These are phyloP conservation scores for Phytophthora agathidicida DNA, from an alignment of 352 stramenopile species.

Conservation along the genomic window DNA sequence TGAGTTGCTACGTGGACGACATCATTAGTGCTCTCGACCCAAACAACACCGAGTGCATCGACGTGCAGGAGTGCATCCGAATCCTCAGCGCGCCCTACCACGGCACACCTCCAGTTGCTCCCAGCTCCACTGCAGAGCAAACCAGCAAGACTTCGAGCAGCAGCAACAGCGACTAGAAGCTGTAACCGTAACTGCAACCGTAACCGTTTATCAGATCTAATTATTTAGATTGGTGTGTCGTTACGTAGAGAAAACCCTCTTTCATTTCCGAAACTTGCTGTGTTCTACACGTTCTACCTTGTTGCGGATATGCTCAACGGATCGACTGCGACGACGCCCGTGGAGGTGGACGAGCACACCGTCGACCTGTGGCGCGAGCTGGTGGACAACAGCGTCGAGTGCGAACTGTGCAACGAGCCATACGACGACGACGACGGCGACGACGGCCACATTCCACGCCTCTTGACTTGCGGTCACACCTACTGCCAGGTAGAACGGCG, in stretches of 20 bases:
- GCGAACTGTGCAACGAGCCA: slow-evolving; percentile 86
- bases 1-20: slow-evolving; percentile 76
- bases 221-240: slow-evolving; percentile 23
- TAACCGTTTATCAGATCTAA: background rate
- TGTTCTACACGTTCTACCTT: slow-evolving; percentile 10
- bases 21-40: slow-evolving; percentile 69
- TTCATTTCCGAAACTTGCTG: slow-evolving; percentile 29
- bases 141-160: slow-evolving; percentile 1
- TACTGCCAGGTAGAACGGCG: slow-evolving; percentile 73
- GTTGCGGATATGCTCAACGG: slow-evolving; percentile 14
- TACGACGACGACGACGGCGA: slow-evolving; percentile 73
- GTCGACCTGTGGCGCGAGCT: slow-evolving; percentile 72
- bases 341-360: slow-evolving; percentile 56
- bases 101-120: slow-evolving; percentile 7
- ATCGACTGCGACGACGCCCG: slow-evolving; percentile 7
- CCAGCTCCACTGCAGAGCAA: slow-evolving; percentile 1
- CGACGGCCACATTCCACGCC: slow-evolving; percentile 65
- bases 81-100: slow-evolving; percentile 63
- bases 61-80: slow-evolving; percentile 72
- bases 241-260: too few species aligned
- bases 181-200: too few species aligned
- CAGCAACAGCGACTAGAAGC: too few species aligned
- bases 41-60: slow-evolving; percentile 76
- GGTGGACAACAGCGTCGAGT: slow-evolving; percentile 82
- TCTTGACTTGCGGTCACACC: slow-evolving; percentile 81